Conservation (phyloP, 2,329 filamentous ascomycete genomes). For the Dothideomycetes sp. region DNA sequence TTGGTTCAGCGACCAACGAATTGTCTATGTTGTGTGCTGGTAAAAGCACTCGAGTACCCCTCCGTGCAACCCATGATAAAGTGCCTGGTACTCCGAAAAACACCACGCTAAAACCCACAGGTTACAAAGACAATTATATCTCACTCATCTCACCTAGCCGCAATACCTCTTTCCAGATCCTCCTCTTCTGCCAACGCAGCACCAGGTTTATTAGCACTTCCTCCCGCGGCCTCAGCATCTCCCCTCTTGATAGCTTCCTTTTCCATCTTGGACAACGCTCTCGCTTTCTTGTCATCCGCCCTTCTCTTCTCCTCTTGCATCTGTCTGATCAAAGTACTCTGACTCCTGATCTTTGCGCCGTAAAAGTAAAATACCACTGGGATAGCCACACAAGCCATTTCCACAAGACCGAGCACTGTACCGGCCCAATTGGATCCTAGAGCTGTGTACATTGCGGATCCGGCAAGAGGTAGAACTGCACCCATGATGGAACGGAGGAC, state of each 20-base stretch:
- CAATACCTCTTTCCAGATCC: constrained; percentile 15
- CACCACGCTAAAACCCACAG: too few species aligned
- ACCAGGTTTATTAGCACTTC: constrained; percentile 33
- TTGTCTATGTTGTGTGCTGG: too few species aligned
- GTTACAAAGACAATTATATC: too few species aligned
- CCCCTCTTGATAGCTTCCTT: constrained; percentile 15
- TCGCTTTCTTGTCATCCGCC: constrained; percentile 34
- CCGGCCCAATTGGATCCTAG: constrained; percentile 72
- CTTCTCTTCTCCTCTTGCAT: constrained; percentile 41
- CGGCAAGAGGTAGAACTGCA: constrained; percentile 69
- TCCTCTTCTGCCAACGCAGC: constrained; percentile 26
- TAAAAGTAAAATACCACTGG: constrained; percentile 68
- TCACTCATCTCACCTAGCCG: background rate
- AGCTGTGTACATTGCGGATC: constrained; percentile 58
- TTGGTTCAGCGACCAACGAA: too few species aligned
- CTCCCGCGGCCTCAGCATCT: constrained; percentile 27
- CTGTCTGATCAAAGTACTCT: constrained; percentile 43
- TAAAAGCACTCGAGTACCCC: too few species aligned
- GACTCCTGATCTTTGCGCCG: constrained; percentile 47
- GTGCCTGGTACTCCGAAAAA: too few species aligned
- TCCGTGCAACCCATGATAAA: too few species aligned
- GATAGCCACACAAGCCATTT: constrained; percentile 67
- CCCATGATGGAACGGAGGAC: constrained; percentile 65
- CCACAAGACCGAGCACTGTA: constrained; percentile 63
- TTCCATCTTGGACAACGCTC: constrained; percentile 23